phyloP scores from a whole-genome alignment of 352 stramenopile genomes.

The Phytophthora quininea region DNA sequence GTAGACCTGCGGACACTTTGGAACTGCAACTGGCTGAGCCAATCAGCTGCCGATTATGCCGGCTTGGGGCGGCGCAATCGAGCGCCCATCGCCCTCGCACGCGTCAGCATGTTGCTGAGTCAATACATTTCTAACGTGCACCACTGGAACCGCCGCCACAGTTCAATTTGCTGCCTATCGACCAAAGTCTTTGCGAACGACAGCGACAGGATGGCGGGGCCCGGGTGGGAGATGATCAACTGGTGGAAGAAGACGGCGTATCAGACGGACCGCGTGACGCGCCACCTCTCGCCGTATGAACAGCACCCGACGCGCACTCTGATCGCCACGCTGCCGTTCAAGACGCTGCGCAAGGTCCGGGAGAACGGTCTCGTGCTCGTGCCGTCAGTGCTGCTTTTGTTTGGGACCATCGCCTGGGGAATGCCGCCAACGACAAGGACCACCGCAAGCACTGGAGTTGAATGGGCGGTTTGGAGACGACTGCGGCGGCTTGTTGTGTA shows the following conservation, averaged over 20 bases:
- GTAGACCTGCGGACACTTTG: no score
- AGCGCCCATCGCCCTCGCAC: constrained; percentile 3
- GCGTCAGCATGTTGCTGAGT: not conserved
- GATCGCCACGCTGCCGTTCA: constrained; percentile 63
- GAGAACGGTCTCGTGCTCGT: constrained; percentile 68
- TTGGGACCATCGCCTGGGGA: constrained; percentile 69
- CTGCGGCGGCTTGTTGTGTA: no score
- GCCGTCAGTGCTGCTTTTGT: constrained; percentile 53
- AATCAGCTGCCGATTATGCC: no score
- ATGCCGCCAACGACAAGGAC: constrained; percentile 65
- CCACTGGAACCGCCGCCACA: not conserved
- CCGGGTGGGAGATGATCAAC: constrained; percentile 32
- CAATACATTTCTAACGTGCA: no score
- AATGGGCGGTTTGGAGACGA: not conserved
- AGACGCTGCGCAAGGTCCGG: constrained; percentile 70
- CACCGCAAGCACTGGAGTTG: constrained; percentile 70
- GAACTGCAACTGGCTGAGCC: no score
- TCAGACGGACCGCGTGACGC: constrained; percentile 58
- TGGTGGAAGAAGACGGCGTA: constrained; percentile 66
- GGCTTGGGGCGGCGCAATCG: constrained; percentile 3
- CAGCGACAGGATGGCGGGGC: not conserved
- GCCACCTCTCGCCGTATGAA: constrained; percentile 65
- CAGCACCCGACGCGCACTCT: constrained; percentile 53
- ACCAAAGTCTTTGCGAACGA: not conserved
- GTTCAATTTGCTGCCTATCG: not conserved